Base-by-base conservation (phyloP, 345 rosid genomes). In the Anastatica hierochuntica region DNA sequence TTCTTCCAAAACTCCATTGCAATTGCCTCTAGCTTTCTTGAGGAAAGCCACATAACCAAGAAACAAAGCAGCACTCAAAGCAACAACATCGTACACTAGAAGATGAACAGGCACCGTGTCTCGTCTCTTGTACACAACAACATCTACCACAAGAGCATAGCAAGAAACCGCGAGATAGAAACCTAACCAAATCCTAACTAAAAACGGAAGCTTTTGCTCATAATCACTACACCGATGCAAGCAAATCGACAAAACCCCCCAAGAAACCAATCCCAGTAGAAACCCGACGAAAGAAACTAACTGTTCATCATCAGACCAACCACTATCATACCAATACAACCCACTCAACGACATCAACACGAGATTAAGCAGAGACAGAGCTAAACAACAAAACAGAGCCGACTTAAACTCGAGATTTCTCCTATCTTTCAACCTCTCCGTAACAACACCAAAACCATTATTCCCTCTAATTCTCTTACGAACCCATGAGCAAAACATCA, bases 181-280 rank as follows among this genome's bases (percentile, higher is more conserved):
- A 8, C 56, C 79, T 80, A 83, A 76, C 95, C 94, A 90, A 26
- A 81, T 29, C 63, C 88, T 78, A 67, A 89, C 69, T 8, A 72
- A 50, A 52, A 81, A 44, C 2, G 80, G 82, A 56, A 76, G 74
- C 76, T 58, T 76, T n/a, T 17, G 52, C 40, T 60, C 74, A 44
- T 52, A 39, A 9, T 67, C 59, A 49, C 44, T 45, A n/a, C 65
- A 53, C 36, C 75, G 61, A 54, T 65, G 69, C 62, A 85, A 50
- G 56, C 60, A 72, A 56, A 74, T 59, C 45, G 67, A 68, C 48
- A 82, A 45, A 34, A 62, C 57, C 49, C 68, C 90, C 95, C 95
- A 89, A 57, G 82, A 69, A 55, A 81, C 53, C 43, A 77, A 63
- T 62, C 64, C 73, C 34, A 78, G 53, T 4, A 62, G 64, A 43